Percentiles rank a stretch among this genome's conserved stretches.
These are phyloP conservation scores for Somion occarium DNA, from an alignment of 1,284 basidiomycete genomes.

Conservation along the genomic window DNA sequence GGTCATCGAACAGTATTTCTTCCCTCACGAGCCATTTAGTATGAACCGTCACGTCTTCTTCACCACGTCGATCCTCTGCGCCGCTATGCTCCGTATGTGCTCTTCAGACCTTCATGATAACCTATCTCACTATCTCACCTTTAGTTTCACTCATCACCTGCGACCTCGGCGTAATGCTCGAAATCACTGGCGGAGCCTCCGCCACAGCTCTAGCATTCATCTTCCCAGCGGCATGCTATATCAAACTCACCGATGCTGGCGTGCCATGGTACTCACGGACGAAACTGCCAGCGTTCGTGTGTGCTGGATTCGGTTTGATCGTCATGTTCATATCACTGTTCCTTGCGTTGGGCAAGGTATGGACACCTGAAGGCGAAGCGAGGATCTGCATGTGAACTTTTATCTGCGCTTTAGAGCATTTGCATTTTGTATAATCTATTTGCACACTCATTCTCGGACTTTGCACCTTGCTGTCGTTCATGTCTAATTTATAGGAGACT, in stretches of 20 bases:
- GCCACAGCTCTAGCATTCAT: conserved; percentile 95
- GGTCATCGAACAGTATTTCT: conserved; percentile 93
- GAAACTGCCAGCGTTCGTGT: conserved; percentile 73
- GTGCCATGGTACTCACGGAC: conserved; percentile 61
- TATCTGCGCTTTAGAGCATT: neutral
- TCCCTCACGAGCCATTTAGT: conserved; percentile 78
- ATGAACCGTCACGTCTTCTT: conserved; percentile 86
- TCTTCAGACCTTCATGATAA: neutral
- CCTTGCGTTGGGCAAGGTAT: conserved; percentile 72
- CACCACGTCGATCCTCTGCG: conserved; percentile 80
- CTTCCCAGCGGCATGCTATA: conserved; percentile 86
- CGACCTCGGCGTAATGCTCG: conserved; percentile 95
- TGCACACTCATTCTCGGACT: too few relatives aligned
- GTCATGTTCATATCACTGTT: conserved; percentile 80
- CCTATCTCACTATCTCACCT: neutral
- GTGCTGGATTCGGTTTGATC: conserved; percentile 69
- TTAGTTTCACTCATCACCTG: conserved; percentile 92
- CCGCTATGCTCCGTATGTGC: conserved; percentile 76
- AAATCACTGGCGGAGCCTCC: conserved; percentile 93
- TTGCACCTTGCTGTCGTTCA: too few relatives aligned
- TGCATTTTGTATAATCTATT: too few relatives aligned
- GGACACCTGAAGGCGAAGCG: conserved; percentile 64
- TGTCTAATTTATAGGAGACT: too few relatives aligned
- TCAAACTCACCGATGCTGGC: conserved; percentile 61
- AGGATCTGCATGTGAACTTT: conserved; percentile 61